Percentiles rank a stretch among this genome's conserved stretches.
These are phyloP conservation scores for Tetradesmus obliquus DNA, from an alignment of 139 green algal species.

Conservation along the genomic window DNA sequence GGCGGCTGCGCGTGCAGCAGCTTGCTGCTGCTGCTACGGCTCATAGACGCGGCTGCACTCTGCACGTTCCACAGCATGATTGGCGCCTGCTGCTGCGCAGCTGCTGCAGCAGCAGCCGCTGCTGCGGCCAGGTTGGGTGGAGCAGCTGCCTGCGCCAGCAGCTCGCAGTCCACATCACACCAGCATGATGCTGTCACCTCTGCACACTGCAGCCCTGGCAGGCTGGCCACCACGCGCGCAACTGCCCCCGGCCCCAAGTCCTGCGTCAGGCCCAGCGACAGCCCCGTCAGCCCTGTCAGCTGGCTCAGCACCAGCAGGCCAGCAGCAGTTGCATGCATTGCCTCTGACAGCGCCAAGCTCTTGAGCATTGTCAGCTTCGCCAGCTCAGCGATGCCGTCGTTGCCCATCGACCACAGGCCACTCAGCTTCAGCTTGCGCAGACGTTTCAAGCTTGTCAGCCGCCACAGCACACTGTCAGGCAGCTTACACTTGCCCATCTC, in stretches of 20 bases:
- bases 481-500: constrained; percentile 43
- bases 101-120: constrained; percentile 23
- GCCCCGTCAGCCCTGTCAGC: constrained; percentile 11
- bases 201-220: constrained; percentile 12
- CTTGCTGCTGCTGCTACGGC: constrained; percentile 30
- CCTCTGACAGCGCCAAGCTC: constrained; percentile 30
- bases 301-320: constrained; percentile 8
- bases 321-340: constrained; percentile 21
- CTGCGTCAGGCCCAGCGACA: constrained; percentile 38
- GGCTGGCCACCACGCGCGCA: neutral
- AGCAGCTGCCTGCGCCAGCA: constrained; percentile 6
- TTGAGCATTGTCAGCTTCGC: constrained; percentile 7
- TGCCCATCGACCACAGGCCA: constrained; percentile 37
- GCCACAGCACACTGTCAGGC: constrained; percentile 17
- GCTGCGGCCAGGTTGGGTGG: neutral
- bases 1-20: neutral
- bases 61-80: constrained; percentile 19
- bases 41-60: neutral
- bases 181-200: constrained; percentile 30
- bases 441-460: neutral
- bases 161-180: constrained; percentile 24
- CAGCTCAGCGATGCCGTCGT: constrained; percentile 15
- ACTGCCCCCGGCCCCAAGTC: constrained; percentile 19
- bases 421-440: constrained; percentile 29
- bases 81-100: neutral